A percentile compares a stretch with the other conserved stretches of the same genome.
Conservation (phyloP, 2,329 filamentous ascomycete species). For the Venturia oleaginea region DNA sequence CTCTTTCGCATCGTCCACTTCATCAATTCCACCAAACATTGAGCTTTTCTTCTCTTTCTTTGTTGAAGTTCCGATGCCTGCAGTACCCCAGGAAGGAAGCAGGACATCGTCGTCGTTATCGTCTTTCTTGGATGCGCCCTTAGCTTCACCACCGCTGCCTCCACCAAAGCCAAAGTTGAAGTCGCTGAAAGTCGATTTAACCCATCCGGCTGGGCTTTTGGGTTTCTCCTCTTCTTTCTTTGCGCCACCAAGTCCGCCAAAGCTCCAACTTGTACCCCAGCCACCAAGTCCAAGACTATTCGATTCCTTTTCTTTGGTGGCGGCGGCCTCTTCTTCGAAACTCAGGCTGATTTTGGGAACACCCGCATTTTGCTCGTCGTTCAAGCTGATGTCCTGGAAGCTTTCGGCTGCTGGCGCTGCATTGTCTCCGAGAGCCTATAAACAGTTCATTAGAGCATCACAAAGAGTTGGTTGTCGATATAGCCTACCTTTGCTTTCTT, state of each 20-base stretch:
- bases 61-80: neutral
- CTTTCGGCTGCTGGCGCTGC: constrained; percentile 27
- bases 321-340: constrained; percentile 29
- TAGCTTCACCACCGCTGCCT: constrained; percentile 2
- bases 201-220: constrained; percentile 12
- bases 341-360: constrained; percentile 40
- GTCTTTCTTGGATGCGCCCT: constrained; percentile 8
- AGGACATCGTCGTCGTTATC: constrained; percentile 11
- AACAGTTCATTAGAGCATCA: neutral
- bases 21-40: constrained; percentile 15
- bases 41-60: constrained; percentile 15
- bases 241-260: constrained; percentile 11
- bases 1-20: constrained; percentile 13
- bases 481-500: constrained; percentile 41
- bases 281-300: constrained; percentile 19
- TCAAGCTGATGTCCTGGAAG: constrained; percentile 38
- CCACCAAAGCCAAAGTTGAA: constrained; percentile 16
- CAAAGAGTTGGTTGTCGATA: constrained; percentile 6
- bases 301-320: constrained; percentile 16
- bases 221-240: constrained; percentile 13
- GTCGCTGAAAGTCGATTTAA: constrained; percentile 13
- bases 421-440: constrained; percentile 17
- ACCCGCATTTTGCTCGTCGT: constrained; percentile 27
- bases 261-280: constrained; percentile 11
- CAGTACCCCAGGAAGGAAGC: constrained; percentile 8